Evolutionary conservation across 257 asterid species (phyloP).

Genomic region (Solanum piurae): DNA sequence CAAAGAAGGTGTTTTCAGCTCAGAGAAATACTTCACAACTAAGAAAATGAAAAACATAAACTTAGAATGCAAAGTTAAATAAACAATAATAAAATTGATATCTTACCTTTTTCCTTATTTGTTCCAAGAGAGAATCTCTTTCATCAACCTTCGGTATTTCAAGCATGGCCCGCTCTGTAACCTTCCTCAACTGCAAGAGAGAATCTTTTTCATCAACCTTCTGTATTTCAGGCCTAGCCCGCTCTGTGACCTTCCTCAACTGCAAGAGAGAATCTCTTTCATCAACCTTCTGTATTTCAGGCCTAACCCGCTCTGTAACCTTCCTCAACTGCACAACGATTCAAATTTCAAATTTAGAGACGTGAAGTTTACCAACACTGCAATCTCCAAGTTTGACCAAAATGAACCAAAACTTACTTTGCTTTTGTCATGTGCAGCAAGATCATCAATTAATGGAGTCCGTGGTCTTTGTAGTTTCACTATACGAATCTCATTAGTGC

Average conservation of each 20-base stretch:
- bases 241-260: conserved; percentile 26
- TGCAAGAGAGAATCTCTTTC: conserved; percentile 68
- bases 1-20: conserved; percentile 14
- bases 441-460: conserved; percentile 65
- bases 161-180: conserved; percentile 42
- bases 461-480: conserved; percentile 51
- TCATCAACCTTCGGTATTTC: conserved; percentile 43
- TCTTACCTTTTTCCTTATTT: conserved; percentile 73
- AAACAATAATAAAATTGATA: neutral
- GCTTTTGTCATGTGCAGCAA: conserved; percentile 69
- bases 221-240: conserved; percentile 29
- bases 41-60: neutral
- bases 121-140: conserved; percentile 49
- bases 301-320: conserved; percentile 47
- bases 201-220: conserved; percentile 37
- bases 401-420: conserved; percentile 37
- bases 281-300: conserved; percentile 41
- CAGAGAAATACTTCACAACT: neutral
- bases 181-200: conserved; percentile 29
- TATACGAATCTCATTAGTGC: conserved; percentile 19
- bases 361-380: neutral
- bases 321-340: conserved; percentile 62
- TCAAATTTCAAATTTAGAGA: conserved; percentile 13
- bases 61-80: neutral
- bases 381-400: neutral